Evolutionary conservation across 1,139 yeast species (phyloP).

Genomic region (Yamadazyma oceani): DNA sequence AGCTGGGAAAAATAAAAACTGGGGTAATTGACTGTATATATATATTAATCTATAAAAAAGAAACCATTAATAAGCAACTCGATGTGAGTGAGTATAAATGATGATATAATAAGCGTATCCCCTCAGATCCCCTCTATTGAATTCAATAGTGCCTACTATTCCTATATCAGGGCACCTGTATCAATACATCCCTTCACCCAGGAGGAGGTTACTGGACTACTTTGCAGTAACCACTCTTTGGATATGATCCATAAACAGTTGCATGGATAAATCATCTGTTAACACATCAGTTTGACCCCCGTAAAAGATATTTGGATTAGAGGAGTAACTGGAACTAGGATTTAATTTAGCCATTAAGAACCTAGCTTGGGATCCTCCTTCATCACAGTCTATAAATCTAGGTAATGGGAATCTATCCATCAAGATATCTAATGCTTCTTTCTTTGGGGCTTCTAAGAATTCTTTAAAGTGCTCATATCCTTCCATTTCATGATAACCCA

Average conservation of each 20-base stretch:
- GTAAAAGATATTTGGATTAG: constrained; percentile 35
- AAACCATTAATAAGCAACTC: not conserved
- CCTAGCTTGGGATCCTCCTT: constrained; percentile 71
- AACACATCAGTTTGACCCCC: constrained; percentile 42
- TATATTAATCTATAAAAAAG: not conserved
- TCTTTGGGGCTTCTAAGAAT: constrained; percentile 63
- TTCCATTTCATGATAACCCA: constrained; percentile 64
- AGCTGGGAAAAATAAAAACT: constrained; percentile 5
- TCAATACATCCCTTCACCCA: too few species aligned
- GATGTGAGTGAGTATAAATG: not conserved
- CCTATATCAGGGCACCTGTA: not conserved
- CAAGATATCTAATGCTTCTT: constrained; percentile 65
- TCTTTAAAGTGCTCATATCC: constrained; percentile 63
- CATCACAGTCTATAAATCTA: constrained; percentile 91
- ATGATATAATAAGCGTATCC: too few species aligned
- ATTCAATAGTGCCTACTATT: too few species aligned
- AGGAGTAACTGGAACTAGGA: constrained; percentile 64
- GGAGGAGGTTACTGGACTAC: constrained; percentile 2
- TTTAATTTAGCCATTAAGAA: constrained; percentile 73
- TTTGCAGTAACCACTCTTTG: constrained; percentile 34
- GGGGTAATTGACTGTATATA: constrained; percentile 6
- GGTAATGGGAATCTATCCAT: constrained; percentile 86
- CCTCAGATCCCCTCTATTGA: too few species aligned
- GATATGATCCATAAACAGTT: constrained; percentile 63
- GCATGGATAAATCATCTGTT: constrained; percentile 72